phyloP scores from a whole-genome alignment of 139 green algal genomes.

The Micractinium conductrix region DNA sequence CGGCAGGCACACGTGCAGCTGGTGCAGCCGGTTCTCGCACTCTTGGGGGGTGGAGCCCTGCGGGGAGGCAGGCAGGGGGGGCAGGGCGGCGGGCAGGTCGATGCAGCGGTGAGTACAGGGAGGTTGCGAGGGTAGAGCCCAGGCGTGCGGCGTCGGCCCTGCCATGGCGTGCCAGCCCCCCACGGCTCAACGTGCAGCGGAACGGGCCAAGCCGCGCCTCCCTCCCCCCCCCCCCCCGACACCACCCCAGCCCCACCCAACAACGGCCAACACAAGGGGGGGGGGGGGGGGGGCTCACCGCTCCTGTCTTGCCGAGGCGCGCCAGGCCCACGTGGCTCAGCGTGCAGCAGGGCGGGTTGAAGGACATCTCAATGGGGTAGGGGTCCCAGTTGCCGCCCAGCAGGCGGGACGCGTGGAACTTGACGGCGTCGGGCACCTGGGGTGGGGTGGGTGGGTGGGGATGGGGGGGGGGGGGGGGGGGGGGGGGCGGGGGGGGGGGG shows the following conservation, averaged over 20 bases:
- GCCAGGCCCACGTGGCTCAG: constrained; percentile 90
- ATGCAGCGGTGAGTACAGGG: not conserved
- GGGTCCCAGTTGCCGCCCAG: constrained; percentile 93
- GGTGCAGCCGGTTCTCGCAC: constrained; percentile 95
- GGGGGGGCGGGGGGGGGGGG: not conserved
- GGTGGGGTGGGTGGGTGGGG: not conserved
- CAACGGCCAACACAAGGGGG: too few relatives aligned
- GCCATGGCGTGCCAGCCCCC: too few relatives aligned
- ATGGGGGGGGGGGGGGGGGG: not conserved
- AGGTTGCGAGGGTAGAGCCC: not conserved
- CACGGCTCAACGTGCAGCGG: not conserved
- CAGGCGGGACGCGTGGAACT: constrained; percentile 54
- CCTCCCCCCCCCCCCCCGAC: too few relatives aligned
- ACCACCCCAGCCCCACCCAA: too few relatives aligned
- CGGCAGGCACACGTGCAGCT: constrained; percentile 98
- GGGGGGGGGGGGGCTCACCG: constrained; percentile 1
- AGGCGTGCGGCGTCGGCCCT: too few relatives aligned
- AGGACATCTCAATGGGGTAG: constrained; percentile 99
- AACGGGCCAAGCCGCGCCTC: too few relatives aligned
- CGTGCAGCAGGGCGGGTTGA: constrained; percentile 93
- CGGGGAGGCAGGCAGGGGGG: not conserved
- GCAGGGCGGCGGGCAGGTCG: too few relatives aligned
- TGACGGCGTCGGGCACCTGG: constrained; percentile 89
- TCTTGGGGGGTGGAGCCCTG: constrained; percentile 65
- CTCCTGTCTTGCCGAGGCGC: constrained; percentile 90